Evolutionary conservation across 2,329 filamentous ascomycete genomes (phyloP).

Genomic region (Sclerotinia glacialis): DNA sequence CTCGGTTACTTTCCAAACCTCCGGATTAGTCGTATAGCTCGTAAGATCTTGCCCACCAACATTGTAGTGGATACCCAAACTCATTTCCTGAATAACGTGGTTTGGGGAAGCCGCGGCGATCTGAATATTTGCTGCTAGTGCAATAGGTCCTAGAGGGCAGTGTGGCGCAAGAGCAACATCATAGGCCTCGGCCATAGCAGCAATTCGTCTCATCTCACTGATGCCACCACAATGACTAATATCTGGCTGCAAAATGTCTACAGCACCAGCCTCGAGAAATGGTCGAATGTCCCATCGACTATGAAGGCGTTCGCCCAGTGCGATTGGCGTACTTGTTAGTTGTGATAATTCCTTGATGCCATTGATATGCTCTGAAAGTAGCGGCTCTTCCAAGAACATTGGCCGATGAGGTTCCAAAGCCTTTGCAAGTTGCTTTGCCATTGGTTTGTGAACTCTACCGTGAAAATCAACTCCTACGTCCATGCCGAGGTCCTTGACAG

Average conservation of each 20-base stretch:
- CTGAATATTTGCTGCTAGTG: constrained; percentile 68
- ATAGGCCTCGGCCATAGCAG: constrained; percentile 69
- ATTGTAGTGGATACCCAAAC: constrained; percentile 77
- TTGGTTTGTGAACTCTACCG: constrained; percentile 73
- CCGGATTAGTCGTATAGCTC: constrained; percentile 63
- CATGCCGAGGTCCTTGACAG: constrained; percentile 66
- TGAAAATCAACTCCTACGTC: constrained; percentile 77
- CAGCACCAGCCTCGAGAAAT: constrained; percentile 64
- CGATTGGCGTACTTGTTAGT: constrained; percentile 62
- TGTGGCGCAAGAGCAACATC: constrained; percentile 72
- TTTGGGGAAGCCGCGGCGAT: constrained; percentile 60
- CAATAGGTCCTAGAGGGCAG: constrained; percentile 70
- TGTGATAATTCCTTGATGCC: constrained; percentile 58
- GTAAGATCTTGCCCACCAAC: constrained; percentile 61
- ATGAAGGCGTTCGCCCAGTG: constrained; percentile 69
- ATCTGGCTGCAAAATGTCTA: constrained; percentile 73
- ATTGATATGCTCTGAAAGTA: constrained; percentile 62
- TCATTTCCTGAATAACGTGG: constrained; percentile 77
- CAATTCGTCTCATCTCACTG: constrained; percentile 67
- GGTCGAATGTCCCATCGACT: constrained; percentile 71
- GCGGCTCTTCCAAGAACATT: constrained; percentile 73
- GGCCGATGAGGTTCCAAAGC: constrained; percentile 65
- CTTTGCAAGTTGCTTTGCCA: constrained; percentile 72
- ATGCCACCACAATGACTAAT: constrained; percentile 71
- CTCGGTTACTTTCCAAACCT: constrained; percentile 63